These are phyloP conservation scores for Fistulinella staudtii DNA, from an alignment of 1,284 basidiomycete species.

Conservation along the genomic window DNA sequence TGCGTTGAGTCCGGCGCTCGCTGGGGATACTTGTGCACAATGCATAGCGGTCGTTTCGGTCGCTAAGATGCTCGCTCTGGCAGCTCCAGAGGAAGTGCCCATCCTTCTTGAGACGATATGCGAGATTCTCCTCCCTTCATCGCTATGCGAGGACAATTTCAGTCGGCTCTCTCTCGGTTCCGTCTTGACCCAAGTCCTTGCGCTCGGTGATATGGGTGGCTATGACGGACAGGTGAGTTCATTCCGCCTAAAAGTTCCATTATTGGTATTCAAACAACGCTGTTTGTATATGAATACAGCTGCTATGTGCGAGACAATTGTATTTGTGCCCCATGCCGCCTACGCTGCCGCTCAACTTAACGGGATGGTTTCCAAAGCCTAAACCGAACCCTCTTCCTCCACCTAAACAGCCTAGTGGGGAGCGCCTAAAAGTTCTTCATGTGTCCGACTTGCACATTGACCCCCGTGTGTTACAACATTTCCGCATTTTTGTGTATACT, in stretches of 20 bases:
- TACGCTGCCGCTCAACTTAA: constrained; percentile 48
- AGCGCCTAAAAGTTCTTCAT: constrained; percentile 69
- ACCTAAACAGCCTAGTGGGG: constrained; percentile 53
- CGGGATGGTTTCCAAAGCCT: constrained; percentile 56
- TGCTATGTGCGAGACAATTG: constrained; percentile 49
- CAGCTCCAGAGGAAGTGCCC: constrained; percentile 59
- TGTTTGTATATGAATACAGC: constrained; percentile 27
- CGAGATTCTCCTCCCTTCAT: constrained; percentile 48
- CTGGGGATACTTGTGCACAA: constrained; percentile 50
- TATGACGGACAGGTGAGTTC: constrained; percentile 60
- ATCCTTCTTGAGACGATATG: constrained; percentile 56
- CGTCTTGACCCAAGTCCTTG: constrained; percentile 60
- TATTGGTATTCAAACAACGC: too few species aligned
- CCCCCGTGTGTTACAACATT: constrained; percentile 54
- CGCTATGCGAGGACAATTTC: constrained; percentile 49
- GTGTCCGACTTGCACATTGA: constrained; percentile 77
- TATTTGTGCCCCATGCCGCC: constrained; percentile 48
- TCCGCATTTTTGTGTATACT: not conserved
- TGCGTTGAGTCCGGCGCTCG: constrained; percentile 44
- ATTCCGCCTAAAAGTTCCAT: too few species aligned
- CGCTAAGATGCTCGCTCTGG: constrained; percentile 60
- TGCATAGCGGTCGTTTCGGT: constrained; percentile 59
- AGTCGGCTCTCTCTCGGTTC: constrained; percentile 48
- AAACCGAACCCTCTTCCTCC: constrained; percentile 62
- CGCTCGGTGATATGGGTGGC: constrained; percentile 59